These are phyloP conservation scores for Didymella keratinophila DNA, from an alignment of 2,329 filamentous ascomycete species.

Conservation along the genomic window DNA sequence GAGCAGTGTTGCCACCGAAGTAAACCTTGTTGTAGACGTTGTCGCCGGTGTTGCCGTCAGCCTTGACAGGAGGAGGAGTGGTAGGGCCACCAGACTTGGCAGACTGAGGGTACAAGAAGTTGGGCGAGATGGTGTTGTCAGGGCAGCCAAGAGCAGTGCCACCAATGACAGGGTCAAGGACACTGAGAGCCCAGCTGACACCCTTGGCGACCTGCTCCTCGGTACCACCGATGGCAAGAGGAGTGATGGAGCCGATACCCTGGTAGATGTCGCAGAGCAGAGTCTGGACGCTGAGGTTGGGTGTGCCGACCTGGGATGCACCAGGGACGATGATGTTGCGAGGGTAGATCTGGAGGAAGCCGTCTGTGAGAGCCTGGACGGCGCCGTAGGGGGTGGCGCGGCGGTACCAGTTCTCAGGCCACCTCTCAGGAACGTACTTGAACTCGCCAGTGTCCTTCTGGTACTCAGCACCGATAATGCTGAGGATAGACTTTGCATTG, in stretches of 20 bases:
- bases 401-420: slow-evolving; percentile 29
- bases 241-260: neutral
- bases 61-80: slow-evolving; percentile 32
- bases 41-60: slow-evolving; percentile 25
- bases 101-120: slow-evolving; percentile 43
- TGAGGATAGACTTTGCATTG: slow-evolving; percentile 47
- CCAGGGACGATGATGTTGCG: slow-evolving; percentile 42
- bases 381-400: neutral
- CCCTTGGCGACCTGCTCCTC: slow-evolving; percentile 23
- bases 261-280: slow-evolving; percentile 48
- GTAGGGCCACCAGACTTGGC: slow-evolving; percentile 40
- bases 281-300: slow-evolving; percentile 42
- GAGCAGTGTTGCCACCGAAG: neutral
- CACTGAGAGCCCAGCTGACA: slow-evolving; percentile 41
- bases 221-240: neutral
- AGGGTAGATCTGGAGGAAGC: neutral
- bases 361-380: neutral
- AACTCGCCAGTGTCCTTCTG: slow-evolving; percentile 54
- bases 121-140: slow-evolving; percentile 32
- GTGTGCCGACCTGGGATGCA: slow-evolving; percentile 41
- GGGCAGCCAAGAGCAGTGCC: slow-evolving; percentile 48
- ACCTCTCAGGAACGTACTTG: slow-evolving; percentile 59
- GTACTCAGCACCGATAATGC: slow-evolving; percentile 58
- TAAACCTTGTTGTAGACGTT: neutral
- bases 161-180: slow-evolving; percentile 40